Conservation (phyloP, 108 stramenopile genomes). For the Pseudonitzschia pungens region DNA sequence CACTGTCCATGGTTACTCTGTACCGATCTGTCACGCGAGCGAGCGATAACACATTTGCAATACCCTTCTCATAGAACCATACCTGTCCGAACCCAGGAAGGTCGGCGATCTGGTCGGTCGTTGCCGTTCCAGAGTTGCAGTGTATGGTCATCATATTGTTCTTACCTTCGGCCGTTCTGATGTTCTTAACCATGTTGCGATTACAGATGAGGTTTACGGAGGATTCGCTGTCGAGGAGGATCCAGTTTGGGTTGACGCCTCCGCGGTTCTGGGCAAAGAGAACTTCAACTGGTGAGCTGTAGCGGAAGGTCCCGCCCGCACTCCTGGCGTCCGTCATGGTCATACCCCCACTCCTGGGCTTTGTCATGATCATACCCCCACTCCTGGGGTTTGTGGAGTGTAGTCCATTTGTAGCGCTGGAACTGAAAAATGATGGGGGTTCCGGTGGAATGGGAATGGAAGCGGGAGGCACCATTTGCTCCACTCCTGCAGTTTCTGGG, state of each 20-base stretch:
- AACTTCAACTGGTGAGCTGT: no score
- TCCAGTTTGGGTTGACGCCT: background rate
- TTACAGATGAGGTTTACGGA: background rate
- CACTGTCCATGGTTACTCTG: background rate
- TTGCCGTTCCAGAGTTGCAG: background rate
- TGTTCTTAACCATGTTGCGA: background rate
- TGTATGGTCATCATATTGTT: background rate
- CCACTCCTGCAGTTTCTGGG: no score
- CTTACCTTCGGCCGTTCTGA: background rate
- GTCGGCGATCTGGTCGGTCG: background rate
- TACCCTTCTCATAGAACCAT: background rate
- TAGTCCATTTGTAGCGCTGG: no score
- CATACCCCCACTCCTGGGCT: no score
- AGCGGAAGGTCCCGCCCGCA: no score
- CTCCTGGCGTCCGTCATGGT: no score
- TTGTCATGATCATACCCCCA: no score
- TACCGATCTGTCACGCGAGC: background rate
- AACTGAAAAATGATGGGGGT: no score
- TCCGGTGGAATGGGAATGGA: no score
- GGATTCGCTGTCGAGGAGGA: background rate
- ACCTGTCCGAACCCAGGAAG: background rate
- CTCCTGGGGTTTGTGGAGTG: no score
- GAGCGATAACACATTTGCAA: background rate
- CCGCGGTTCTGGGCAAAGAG: no score
- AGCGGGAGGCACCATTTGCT: no score